These are phyloP conservation scores for Fusarium odoratissimum DNA, from an alignment of 2,329 filamentous ascomycete genomes.

Conservation along the genomic window DNA sequence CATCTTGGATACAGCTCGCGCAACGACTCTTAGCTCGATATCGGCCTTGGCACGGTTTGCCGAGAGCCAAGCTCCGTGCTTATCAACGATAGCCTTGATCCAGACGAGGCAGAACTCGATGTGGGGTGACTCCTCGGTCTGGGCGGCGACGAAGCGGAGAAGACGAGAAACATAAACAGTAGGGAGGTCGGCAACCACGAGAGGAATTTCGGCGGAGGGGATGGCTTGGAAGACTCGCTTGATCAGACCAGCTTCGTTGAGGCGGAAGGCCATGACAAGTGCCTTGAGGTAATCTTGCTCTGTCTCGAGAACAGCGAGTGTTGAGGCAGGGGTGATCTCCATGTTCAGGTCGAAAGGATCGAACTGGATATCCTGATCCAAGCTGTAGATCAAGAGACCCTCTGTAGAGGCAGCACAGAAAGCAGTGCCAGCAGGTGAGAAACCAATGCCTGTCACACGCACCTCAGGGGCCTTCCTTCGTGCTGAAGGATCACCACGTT, in stretches of 20 bases:
- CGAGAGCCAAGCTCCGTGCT: conserved; percentile 86
- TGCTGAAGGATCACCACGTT: conserved; percentile 83
- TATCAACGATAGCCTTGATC: conserved; percentile 85
- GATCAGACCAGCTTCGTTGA: conserved; percentile 86
- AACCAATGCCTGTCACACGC: conserved; percentile 84
- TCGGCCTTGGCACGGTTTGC: conserved; percentile 83
- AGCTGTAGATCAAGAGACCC: conserved; percentile 90
- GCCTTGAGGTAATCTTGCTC: conserved; percentile 90
- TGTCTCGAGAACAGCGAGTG: conserved; percentile 73
- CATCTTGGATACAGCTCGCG: conserved; percentile 83
- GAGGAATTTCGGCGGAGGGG: conserved; percentile 77
- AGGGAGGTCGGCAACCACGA: conserved; percentile 84
- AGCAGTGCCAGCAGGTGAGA: conserved; percentile 86
- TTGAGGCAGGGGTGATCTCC: conserved; percentile 89
- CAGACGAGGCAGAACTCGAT: conserved; percentile 94
- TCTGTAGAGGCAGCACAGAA: conserved; percentile 98
- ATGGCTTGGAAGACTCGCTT: conserved; percentile 87
- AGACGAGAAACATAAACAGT: conserved; percentile 87
- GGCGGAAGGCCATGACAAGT: conserved; percentile 94
- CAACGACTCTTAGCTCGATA: conserved; percentile 84
- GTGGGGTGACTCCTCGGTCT: conserved; percentile 91
- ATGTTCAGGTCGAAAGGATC: conserved; percentile 97
- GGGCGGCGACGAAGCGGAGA: conserved; percentile 86
- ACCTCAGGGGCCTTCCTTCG: conserved; percentile 84
- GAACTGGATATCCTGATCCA: conserved; percentile 86